Percentiles rank a stretch among this genome's conserved stretches.
Evolutionary conservation across 2,329 filamentous ascomycete species (phyloP).

Genomic region (Albifimbria verrucaria): DNA sequence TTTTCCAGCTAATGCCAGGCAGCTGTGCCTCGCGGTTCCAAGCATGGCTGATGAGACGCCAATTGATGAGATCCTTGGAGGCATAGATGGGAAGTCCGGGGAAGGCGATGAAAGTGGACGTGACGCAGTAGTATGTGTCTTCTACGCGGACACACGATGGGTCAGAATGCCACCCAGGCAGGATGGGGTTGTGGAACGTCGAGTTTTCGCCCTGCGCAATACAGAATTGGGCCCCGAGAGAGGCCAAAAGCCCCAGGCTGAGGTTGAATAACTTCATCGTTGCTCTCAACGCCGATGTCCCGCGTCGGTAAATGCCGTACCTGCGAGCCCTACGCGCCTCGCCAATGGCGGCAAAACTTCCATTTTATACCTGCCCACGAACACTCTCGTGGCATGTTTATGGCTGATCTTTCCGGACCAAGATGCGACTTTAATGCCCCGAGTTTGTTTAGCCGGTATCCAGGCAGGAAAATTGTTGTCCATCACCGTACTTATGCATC

Average conservation of each 20-base stretch:
- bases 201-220: not conserved
- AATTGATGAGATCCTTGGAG: constrained; percentile 47
- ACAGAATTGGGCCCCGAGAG: not conserved
- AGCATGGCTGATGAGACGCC: constrained; percentile 41
- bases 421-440: too few species aligned
- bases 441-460: too few species aligned
- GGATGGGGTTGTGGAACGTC: constrained; percentile 36
- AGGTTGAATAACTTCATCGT: not conserved
- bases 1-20: constrained; percentile 27
- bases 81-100: constrained; percentile 51
- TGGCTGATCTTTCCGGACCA: too few species aligned
- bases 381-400: too few species aligned
- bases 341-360: too few species aligned
- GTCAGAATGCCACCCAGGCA: constrained; percentile 49
- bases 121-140: constrained; percentile 48
- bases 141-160: constrained; percentile 42
- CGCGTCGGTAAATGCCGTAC: too few species aligned
- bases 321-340: too few species aligned
- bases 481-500: too few species aligned
- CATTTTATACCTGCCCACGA: too few species aligned
- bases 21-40: constrained; percentile 39
- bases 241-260: not conserved
- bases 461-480: too few species aligned
- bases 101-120: constrained; percentile 50
- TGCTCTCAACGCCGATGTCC: too few species aligned